A percentile compares a stretch with the other conserved stretches of the same genome.
phyloP scores from a whole-genome alignment of 2,329 filamentous ascomycete genomes.

The Colletotrichum lindemuthianum region DNA sequence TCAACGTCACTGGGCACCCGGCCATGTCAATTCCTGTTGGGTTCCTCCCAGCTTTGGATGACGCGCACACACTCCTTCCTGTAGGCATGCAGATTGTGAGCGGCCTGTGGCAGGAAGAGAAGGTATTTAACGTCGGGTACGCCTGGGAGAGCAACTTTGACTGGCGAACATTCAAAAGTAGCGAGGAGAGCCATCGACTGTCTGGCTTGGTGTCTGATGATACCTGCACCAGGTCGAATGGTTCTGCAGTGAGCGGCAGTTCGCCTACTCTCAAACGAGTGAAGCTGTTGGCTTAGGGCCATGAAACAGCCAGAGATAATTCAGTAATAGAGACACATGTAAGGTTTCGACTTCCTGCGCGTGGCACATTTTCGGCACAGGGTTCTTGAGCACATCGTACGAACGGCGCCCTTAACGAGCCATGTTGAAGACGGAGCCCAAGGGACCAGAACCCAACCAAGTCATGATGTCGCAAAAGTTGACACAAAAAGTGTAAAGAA shows the following conservation, averaged over 20 bases:
- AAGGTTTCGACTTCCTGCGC: too few relatives aligned
- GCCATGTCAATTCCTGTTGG: constrained; percentile 63
- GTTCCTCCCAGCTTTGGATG: constrained; percentile 52
- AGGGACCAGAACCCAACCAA: too few relatives aligned
- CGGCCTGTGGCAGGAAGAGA: constrained; percentile 60
- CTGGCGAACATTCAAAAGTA: constrained; percentile 47
- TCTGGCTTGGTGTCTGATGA: not conserved
- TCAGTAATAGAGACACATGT: too few relatives aligned
- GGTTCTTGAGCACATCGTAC: too few relatives aligned
- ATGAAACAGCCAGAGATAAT: too few relatives aligned
- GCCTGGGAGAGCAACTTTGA: constrained; percentile 58
- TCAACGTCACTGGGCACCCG: constrained; percentile 67
- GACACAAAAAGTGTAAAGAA: not conserved
- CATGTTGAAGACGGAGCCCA: too few relatives aligned
- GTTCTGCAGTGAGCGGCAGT: constrained; percentile 5
- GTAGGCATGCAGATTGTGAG: constrained; percentile 67
- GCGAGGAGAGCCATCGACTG: not conserved
- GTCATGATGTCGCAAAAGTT: too few relatives aligned
- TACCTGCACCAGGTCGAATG: not conserved
- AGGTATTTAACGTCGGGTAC: constrained; percentile 48
- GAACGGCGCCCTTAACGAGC: too few relatives aligned
- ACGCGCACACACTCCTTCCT: constrained; percentile 52
- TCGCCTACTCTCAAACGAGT: constrained; percentile 27
- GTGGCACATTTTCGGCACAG: too few relatives aligned
- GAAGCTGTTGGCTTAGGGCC: constrained; percentile 12